A percentile compares a stretch with the other conserved stretches of the same genome.
These are phyloP conservation scores for Barnettozyma botsteinii DNA, from an alignment of 805 yeast species.

Conservation along the genomic window DNA sequence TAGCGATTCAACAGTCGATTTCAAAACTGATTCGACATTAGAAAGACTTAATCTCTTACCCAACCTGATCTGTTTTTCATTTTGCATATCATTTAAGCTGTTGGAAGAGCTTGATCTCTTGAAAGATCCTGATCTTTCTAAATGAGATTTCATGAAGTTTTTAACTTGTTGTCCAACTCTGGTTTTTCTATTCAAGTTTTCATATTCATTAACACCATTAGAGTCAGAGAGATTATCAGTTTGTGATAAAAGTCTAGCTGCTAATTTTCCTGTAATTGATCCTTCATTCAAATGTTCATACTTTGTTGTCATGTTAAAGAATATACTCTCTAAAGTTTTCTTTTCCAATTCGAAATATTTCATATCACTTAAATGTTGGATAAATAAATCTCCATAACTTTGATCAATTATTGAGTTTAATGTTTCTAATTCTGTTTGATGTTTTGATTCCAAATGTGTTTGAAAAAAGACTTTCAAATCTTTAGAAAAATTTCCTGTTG, in stretches of 20 bases:
- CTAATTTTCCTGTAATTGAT: slow-evolving; percentile 28
- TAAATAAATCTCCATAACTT: slow-evolving; percentile 65
- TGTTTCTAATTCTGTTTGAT: slow-evolving; percentile 30
- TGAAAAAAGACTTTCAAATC: slow-evolving; percentile 58
- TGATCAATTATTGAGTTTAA: slow-evolving; percentile 57
- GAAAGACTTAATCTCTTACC: slow-evolving; percentile 30
- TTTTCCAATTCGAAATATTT: slow-evolving; percentile 69
- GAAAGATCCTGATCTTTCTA: slow-evolving; percentile 37
- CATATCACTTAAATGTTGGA: slow-evolving; percentile 59
- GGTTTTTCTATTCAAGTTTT: slow-evolving; percentile 27
- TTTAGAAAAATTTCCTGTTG: slow-evolving; percentile 54
- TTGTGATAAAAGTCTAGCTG: slow-evolving; percentile 10
- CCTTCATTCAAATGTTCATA: slow-evolving; percentile 30
- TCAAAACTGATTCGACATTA: slow-evolving; percentile 57
- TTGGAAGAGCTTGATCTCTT: slow-evolving; percentile 21
- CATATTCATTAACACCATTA: slow-evolving; percentile 22
- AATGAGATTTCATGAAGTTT: slow-evolving; percentile 48
- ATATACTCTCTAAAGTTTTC: slow-evolving; percentile 47
- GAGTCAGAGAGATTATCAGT: slow-evolving; percentile 7
- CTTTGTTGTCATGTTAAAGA: slow-evolving; percentile 27
- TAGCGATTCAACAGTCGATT: slow-evolving; percentile 69
- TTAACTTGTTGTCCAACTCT: slow-evolving; percentile 45
- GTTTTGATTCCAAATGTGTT: slow-evolving; percentile 37
- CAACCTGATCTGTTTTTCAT: slow-evolving; percentile 4
- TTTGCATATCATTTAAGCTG: slow-evolving; percentile 5